Base-by-base conservation (phyloP, 2,329 filamentous ascomycete species). In the Cercospora zeina region DNA sequence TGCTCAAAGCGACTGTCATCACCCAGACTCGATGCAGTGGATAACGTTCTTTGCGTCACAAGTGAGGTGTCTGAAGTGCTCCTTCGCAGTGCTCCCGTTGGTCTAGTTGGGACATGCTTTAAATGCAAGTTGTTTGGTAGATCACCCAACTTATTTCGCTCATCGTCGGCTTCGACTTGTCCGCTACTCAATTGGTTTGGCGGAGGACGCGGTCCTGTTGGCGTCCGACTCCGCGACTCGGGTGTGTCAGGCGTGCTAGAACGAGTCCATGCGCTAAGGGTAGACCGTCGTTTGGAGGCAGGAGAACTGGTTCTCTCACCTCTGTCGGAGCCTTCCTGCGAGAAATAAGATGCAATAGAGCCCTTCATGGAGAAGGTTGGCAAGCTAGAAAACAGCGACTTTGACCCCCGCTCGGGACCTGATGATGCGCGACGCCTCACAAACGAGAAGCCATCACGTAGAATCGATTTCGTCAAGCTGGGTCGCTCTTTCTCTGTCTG, bases 1-100 rank as follows among this genome's bases (percentile, higher is more conserved):
- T 95, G 82, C 54, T 89, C 85, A 74, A 95, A 97, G 49, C 88
- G 84, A 39, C 86, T 85, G 69, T 93, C 90, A 72, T 97, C 91
- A 1, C 93, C 93, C 0, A 96, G 82, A 0, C 91, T 96, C 0
- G 92, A 95, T 0, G 89, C 87, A 27, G 87, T 83, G 0, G 93
- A 96, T 2, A 92, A 79, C 4, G 85, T 87, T 68, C 90, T 86
- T 68, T 89, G 89, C 14, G 95, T 81, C 16, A 82, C 78, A 63
- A 96, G 77, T 4, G 90, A 95, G 62, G 92, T 88, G 73, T 96
- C 89, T 1, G 90, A 93, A 1, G 85, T 87, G 0, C 86, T 84
- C 67, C 86, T 81, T 47, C 85, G 82, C 31, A 91, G 75, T 27
- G 65, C 50, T 14, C 66, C 60, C 5, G 50, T 16, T 3, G 66